phyloP scores from a whole-genome alignment of 1,139 yeast species.

The Torulaspora pretoriensis region DNA sequence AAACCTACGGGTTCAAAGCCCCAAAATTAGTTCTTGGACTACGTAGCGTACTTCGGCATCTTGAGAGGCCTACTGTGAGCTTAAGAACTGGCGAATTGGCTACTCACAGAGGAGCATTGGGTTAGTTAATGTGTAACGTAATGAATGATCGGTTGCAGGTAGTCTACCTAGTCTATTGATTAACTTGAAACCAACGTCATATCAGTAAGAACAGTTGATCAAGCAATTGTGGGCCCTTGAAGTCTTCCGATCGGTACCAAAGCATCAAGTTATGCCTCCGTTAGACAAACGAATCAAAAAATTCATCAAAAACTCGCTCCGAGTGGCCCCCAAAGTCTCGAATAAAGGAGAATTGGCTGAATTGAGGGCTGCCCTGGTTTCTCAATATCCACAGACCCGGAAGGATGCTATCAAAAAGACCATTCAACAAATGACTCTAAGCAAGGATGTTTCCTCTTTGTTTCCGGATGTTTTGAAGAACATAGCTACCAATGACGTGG shows the following conservation, averaged over 20 bases:
- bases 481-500: constrained; percentile 94
- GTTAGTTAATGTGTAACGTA: too few relatives aligned
- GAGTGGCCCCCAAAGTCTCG: constrained; percentile 38
- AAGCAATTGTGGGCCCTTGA: neutral
- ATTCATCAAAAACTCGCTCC: constrained; percentile 34
- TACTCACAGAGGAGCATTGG: too few relatives aligned
- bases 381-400: constrained; percentile 89
- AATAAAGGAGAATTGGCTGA: constrained; percentile 75
- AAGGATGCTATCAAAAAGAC: constrained; percentile 97
- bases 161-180: neutral
- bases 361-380: constrained; percentile 81
- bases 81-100: too few relatives aligned
- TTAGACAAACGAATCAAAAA: constrained; percentile 37
- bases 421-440: constrained; percentile 97
- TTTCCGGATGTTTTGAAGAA: constrained; percentile 96
- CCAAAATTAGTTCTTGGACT: too few relatives aligned
- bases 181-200: neutral
- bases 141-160: too few relatives aligned
- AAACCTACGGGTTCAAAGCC: too few relatives aligned
- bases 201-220: neutral
- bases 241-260: neutral
- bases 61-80: too few relatives aligned
- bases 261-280: constrained; percentile 26
- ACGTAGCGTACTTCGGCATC: too few relatives aligned
- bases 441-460: constrained; percentile 93